Base-by-base conservation (phyloP, 768 basidiomycete genomes). In the Lentinula detonsa region DNA sequence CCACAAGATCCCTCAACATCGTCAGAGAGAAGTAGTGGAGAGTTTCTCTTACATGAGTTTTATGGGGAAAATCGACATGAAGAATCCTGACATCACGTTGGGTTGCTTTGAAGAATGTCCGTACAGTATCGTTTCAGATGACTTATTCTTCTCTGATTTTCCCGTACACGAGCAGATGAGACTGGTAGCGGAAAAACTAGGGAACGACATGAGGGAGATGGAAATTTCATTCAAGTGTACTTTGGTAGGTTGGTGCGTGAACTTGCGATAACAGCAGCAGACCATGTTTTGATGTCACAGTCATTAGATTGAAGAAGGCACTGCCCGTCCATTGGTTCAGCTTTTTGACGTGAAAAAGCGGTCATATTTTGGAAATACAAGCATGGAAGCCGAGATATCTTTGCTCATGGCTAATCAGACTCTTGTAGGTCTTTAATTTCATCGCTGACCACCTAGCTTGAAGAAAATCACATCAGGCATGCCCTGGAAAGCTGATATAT, bases 351-450 rank as follows among this genome's bases (percentile, higher is more conserved):
- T 99, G 53, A 98, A 97, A 72, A 92, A 93, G 66, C 82, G 97
- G 8, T 76, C 77, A 13, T 98, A 91, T 69, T 98, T 86, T 71
- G 97, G 97, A 3, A 99, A 95, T 65, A 99, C 97, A 0, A 92
- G 91, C 67, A 99, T 99, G 97, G 95, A 97, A 66, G 86, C 96
- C 0, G 95, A 98, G 71, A 88, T 98, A 52, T 95, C 94, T 1
- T 76, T 99, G 49, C 73, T 98, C 31, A 98, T 98, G 95, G 93
- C 95, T 8, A 96, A 96, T 66, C 97, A 99, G 72, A 87, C 95
- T 0, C 75, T 96, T 73, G 94, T 91, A 64, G 53, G 78, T 40
- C 42, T 13, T 39, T 59, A 18, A 33, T 48, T 51, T 23, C 9
- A 46, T 52, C 28, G 45, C 63, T 13, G 21, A 23, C 59, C 8